These are phyloP conservation scores for Acacia crassicarpa DNA, from an alignment of 306 rosid species.

Conservation along the genomic window DNA sequence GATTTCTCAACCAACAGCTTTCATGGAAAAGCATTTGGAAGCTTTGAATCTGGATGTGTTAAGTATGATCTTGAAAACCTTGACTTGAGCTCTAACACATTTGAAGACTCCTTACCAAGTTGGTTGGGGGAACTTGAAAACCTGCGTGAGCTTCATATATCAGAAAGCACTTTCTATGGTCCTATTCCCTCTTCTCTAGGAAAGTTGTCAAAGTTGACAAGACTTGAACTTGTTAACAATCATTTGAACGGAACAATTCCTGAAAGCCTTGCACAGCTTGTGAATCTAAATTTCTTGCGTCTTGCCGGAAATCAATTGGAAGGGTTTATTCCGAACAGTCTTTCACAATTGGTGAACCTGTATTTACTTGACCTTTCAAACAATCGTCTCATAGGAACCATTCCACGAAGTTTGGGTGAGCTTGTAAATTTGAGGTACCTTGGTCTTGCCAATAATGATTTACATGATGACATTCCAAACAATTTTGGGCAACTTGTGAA, in stretches of 20 bases:
- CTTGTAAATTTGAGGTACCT: neutral
- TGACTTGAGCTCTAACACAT: neutral
- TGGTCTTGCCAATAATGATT: neutral
- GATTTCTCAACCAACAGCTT: neutral
- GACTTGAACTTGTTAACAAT: neutral
- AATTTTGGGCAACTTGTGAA: neutral
- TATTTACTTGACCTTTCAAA: neutral
- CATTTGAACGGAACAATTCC: neutral
- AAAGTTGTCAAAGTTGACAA: neutral
- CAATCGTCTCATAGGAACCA: neutral
- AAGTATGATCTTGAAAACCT: neutral
- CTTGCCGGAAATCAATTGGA: neutral
- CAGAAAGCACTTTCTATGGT: neutral
- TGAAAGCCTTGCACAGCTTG: neutral
- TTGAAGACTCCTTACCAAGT: neutral
- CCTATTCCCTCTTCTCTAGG: neutral
- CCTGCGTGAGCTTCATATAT: neutral
- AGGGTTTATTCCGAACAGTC: neutral
- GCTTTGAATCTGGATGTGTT: neutral
- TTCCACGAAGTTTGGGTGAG: neutral
- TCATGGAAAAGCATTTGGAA: neutral
- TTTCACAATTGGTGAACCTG: neutral
- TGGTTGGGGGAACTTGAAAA: neutral
- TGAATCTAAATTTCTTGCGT: neutral
- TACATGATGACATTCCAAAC: neutral